These are phyloP conservation scores for Penicillium sp. DNA, from an alignment of 2,329 filamentous ascomycete species.

Conservation along the genomic window DNA sequence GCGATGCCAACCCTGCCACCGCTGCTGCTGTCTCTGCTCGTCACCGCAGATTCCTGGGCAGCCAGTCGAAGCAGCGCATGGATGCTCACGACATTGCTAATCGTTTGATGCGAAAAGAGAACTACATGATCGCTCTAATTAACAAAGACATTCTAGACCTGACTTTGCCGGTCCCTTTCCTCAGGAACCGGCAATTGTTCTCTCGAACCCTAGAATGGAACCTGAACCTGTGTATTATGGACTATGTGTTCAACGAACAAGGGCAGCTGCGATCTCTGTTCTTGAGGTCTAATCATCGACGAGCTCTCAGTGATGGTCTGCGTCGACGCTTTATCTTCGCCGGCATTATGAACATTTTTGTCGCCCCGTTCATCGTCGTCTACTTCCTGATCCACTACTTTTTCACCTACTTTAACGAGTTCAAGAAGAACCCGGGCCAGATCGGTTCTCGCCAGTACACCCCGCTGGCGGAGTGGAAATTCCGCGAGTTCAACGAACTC, in stretches of 20 bases:
- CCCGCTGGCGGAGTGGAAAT: constrained; percentile 93
- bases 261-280: constrained; percentile 85
- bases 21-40: constrained; percentile 56
- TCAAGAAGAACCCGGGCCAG: constrained; percentile 85
- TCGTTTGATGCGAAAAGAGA: constrained; percentile 90
- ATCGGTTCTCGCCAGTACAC: constrained; percentile 89
- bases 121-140: constrained; percentile 93
- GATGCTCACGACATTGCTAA: constrained; percentile 98
- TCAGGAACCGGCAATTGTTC: constrained; percentile 74
- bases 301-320: constrained; percentile 71
- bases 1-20: constrained; percentile 86
- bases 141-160: constrained; percentile 94
- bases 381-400: constrained; percentile 87
- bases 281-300: constrained; percentile 74
- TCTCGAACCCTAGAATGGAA: constrained; percentile 91
- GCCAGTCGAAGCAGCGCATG: constrained; percentile 86
- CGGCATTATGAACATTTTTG: constrained; percentile 78
- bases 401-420: constrained; percentile 95
- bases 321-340: constrained; percentile 74
- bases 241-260: constrained; percentile 86
- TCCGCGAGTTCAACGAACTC: constrained; percentile 95
- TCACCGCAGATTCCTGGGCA: constrained; percentile 63
- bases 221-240: constrained; percentile 80
- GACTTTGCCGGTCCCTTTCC: constrained; percentile 76
- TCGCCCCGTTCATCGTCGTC: constrained; percentile 80